phyloP scores from a whole-genome alignment of 768 basidiomycete genomes.

The Termitomyces sp. region DNA sequence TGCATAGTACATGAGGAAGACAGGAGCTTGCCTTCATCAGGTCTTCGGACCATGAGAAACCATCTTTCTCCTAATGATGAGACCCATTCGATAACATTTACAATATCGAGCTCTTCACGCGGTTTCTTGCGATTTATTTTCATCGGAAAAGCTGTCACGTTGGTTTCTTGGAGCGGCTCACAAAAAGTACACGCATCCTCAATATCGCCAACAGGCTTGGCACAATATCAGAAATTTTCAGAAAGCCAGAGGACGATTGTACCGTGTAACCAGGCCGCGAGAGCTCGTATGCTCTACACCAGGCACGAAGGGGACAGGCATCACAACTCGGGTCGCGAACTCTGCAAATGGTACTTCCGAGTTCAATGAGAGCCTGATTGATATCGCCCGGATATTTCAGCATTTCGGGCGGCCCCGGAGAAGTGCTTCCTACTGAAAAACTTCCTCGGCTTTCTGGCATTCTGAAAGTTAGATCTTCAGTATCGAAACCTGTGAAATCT shows the following conservation, averaged over 20 bases:
- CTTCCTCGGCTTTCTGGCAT: not conserved
- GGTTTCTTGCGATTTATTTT: slow-evolving; percentile 76
- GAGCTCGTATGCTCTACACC: slow-evolving; percentile 59
- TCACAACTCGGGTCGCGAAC: slow-evolving; percentile 72
- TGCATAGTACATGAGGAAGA: slow-evolving; percentile 2
- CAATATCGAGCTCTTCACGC: slow-evolving; percentile 78
- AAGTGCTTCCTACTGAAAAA: slow-evolving; percentile 11
- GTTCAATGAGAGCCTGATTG: slow-evolving; percentile 92
- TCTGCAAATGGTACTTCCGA: slow-evolving; percentile 91
- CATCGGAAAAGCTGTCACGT: slow-evolving; percentile 84
- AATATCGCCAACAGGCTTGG: slow-evolving; percentile 44
- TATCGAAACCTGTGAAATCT: not conserved
- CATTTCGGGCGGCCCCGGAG: slow-evolving; percentile 1
- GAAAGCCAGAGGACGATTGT: not conserved
- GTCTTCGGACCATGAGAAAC: slow-evolving; percentile 77
- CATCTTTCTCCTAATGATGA: slow-evolving; percentile 36
- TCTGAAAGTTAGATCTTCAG: not conserved
- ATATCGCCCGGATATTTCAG: slow-evolving; percentile 67
- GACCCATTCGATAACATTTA: slow-evolving; percentile 83
- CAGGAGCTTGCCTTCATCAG: slow-evolving; percentile 61
- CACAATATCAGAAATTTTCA: not conserved
- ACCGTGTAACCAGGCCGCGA: slow-evolving; percentile 6
- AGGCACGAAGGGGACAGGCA: slow-evolving; percentile 61
- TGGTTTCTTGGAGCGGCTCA: slow-evolving; percentile 39
- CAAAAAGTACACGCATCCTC: slow-evolving; percentile 75